Evolutionary conservation across 2,329 filamentous ascomycete species (phyloP).

Genomic region (Penicillium sp.): DNA sequence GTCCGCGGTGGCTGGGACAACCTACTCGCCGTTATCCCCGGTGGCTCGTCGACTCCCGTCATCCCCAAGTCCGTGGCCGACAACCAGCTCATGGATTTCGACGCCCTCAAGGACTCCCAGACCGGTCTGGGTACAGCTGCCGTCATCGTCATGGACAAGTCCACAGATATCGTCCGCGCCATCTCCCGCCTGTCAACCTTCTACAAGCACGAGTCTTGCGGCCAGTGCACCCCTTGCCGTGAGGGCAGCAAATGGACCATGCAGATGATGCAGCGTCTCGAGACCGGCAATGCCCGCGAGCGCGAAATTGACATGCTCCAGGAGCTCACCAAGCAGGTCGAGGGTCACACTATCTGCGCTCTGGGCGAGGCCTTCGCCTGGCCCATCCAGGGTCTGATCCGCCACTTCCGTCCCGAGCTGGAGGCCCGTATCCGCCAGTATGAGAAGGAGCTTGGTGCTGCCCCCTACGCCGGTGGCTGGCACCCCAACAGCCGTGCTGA

Average conservation of each 20-base stretch:
- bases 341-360: constrained; percentile 98
- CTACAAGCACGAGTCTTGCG: constrained; percentile 97
- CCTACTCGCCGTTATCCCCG: constrained; percentile 88
- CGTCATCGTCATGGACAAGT: constrained; percentile 99
- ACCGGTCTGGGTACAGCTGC: constrained; percentile 95
- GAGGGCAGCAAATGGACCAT: constrained; percentile 99
- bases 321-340: constrained; percentile 98
- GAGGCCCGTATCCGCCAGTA: constrained; percentile 87
- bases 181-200: constrained; percentile 93
- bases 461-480: constrained; percentile 85
- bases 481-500: constrained; percentile 68
- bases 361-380: constrained; percentile 97
- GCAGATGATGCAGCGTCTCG: constrained; percentile 97
- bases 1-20: constrained; percentile 98
- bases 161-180: constrained; percentile 88
- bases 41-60: constrained; percentile 94
- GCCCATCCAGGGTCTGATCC: constrained; percentile 96
- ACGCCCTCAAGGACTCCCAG: constrained; percentile 95
- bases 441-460: constrained; percentile 67
- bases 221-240: constrained; percentile 98
- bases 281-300: constrained; percentile 81
- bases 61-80: constrained; percentile 87
- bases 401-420: constrained; percentile 94
- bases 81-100: constrained; percentile 98
- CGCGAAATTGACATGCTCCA: constrained; percentile 99